Evolutionary conservation across 2,329 filamentous ascomycete genomes (phyloP).

Genomic region (Botrytis fabae): DNA sequence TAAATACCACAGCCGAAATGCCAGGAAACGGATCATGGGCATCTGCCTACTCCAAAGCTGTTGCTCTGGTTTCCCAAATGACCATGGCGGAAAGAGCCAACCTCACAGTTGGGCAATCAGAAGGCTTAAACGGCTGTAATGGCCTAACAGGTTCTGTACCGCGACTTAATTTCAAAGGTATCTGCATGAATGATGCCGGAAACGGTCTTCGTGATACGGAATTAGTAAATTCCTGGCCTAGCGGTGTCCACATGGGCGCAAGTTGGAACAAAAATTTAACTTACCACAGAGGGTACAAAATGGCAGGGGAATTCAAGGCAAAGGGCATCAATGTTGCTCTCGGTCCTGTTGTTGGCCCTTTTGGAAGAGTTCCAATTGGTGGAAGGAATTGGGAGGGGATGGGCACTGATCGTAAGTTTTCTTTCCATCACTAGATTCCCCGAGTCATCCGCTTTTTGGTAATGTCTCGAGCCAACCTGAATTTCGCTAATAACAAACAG

Average conservation of each 20-base stretch:
- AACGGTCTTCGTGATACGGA: background rate
- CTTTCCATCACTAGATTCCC: background rate
- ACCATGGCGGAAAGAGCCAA: background rate
- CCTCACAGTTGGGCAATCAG: background rate
- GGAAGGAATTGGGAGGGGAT: constrained; percentile 69
- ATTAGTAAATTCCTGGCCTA: background rate
- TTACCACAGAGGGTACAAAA: background rate
- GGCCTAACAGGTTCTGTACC: background rate
- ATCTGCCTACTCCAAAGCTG: background rate
- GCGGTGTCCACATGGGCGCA: background rate
- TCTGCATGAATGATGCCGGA: background rate
- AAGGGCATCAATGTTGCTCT: background rate
- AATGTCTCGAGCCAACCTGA: background rate
- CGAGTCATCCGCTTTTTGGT: background rate
- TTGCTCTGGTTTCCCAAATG: background rate
- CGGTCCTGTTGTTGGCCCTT: constrained; percentile 56
- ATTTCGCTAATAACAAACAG: constrained; percentile 16
- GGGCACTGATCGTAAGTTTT: constrained; percentile 32
- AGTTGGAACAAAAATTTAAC: background rate
- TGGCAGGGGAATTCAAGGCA: background rate
- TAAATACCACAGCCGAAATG: background rate
- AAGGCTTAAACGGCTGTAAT: background rate
- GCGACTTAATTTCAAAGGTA: background rate
- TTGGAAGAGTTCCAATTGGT: constrained; percentile 65
- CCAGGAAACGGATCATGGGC: background rate